Conservation (phyloP, 2,329 filamentous ascomycete species). For the Stachybotrys elegans region DNA sequence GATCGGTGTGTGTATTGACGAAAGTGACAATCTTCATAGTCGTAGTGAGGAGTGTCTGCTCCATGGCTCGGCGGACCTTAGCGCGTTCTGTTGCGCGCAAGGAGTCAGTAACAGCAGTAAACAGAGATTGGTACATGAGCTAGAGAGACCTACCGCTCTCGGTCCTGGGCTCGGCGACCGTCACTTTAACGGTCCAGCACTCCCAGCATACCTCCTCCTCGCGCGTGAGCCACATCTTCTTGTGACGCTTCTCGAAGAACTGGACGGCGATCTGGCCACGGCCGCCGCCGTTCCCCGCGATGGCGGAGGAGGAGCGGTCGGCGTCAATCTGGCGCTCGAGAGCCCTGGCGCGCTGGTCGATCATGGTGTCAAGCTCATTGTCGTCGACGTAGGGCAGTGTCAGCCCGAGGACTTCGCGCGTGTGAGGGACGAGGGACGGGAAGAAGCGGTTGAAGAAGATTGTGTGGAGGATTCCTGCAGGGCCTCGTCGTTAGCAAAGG, state of each 20-base stretch:
- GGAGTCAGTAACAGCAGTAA: background rate
- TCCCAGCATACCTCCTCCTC: conserved; percentile 98
- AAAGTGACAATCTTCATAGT: conserved; percentile 86
- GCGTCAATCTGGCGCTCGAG: conserved; percentile 73
- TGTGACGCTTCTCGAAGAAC: conserved; percentile 89
- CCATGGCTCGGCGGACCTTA: conserved; percentile 87
- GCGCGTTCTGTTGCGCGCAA: conserved; percentile 59
- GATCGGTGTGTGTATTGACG: conserved; percentile 85
- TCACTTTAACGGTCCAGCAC: conserved; percentile 88
- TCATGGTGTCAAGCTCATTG: conserved; percentile 85
- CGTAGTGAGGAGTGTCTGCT: conserved; percentile 79
- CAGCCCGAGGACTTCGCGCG: conserved; percentile 84
- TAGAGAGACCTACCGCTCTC: conserved; percentile 64
- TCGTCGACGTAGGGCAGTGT: conserved; percentile 87
- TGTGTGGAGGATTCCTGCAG: conserved; percentile 79
- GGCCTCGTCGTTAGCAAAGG: conserved; percentile 7
- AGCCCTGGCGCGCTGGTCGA: conserved; percentile 78
- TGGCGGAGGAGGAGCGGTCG: conserved; percentile 37
- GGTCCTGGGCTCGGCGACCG: conserved; percentile 82
- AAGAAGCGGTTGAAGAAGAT: conserved; percentile 99
- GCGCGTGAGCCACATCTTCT: conserved; percentile 73
- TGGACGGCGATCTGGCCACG: conserved; percentile 79
- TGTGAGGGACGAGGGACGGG: conserved; percentile 74
- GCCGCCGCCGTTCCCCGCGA: conserved; percentile 44
- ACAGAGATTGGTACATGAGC: background rate